These are phyloP conservation scores for Cordyceps militaris DNA, from an alignment of 2,329 filamentous ascomycete species.

Conservation along the genomic window DNA sequence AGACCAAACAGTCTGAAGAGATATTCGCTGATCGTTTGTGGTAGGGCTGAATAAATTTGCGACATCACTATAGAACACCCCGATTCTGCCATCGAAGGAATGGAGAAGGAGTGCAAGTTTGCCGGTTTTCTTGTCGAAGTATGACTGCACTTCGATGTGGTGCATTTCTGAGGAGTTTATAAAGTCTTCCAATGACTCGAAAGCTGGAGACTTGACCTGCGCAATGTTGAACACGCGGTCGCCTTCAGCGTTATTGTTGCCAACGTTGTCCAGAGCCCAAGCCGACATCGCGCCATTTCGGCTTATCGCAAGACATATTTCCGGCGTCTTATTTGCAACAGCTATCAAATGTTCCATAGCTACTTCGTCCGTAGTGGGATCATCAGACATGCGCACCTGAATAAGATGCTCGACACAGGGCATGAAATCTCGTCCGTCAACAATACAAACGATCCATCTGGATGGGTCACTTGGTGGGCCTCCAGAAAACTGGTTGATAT, in stretches of 20 bases:
- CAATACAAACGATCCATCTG: slow-evolving; percentile 56
- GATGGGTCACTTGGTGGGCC: slow-evolving; percentile 19
- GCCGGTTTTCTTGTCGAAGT: slow-evolving; percentile 58
- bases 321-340: slow-evolving; percentile 75
- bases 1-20: slow-evolving; percentile 64
- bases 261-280: slow-evolving; percentile 85
- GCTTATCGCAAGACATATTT: slow-evolving; percentile 82
- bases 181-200: slow-evolving; percentile 38
- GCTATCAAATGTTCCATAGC: slow-evolving; percentile 79
- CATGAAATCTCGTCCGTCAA: slow-evolving; percentile 75
- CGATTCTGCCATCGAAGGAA: slow-evolving; percentile 76
- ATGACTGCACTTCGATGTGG: slow-evolving; percentile 65
- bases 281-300: slow-evolving; percentile 80
- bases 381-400: slow-evolving; percentile 47
- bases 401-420: slow-evolving; percentile 71
- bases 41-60: slow-evolving; percentile 74
- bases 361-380: slow-evolving; percentile 56
- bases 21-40: slow-evolving; percentile 52
- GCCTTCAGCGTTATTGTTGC: slow-evolving; percentile 57
- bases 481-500: slow-evolving; percentile 66
- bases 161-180: slow-evolving; percentile 18
- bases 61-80: slow-evolving; percentile 71
- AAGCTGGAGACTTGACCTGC: slow-evolving; percentile 57
- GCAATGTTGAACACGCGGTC: slow-evolving; percentile 79
- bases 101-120: slow-evolving; percentile 71